Evolutionary conservation across 2,329 filamentous ascomycete species (phyloP).

Genomic region (Neofusicoccum laricinum): DNA sequence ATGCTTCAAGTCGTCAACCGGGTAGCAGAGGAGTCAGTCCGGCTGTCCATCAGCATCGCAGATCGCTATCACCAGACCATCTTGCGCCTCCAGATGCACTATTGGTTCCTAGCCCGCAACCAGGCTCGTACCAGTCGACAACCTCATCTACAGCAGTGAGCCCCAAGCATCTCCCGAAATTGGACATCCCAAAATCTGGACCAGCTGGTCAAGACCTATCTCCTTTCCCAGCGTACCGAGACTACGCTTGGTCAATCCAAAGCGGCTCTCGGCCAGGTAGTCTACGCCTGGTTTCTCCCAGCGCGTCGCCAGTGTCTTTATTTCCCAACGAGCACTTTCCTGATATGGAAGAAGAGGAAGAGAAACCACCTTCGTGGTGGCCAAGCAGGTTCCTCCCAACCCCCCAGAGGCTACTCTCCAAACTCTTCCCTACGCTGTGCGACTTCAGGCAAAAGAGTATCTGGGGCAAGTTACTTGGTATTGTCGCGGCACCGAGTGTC

Average conservation of each 20-base stretch:
- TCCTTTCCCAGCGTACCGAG: conserved; percentile 68
- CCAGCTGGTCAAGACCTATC: conserved; percentile 32
- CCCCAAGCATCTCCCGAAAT: conserved; percentile 37
- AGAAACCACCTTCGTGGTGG: conserved; percentile 68
- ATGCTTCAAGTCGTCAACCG: conserved; percentile 29
- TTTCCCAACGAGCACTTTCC: conserved; percentile 47
- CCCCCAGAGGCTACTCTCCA: conserved; percentile 67
- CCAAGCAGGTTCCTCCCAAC: conserved; percentile 71
- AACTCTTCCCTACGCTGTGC: conserved; percentile 82
- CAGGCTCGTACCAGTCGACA: background rate
- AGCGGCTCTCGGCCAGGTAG: conserved; percentile 51
- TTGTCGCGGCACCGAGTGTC: conserved; percentile 85
- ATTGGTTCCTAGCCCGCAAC: background rate
- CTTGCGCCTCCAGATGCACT: conserved; percentile 40
- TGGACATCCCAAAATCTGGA: conserved; percentile 37
- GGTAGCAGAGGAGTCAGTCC: conserved; percentile 29
- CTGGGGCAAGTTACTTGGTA: conserved; percentile 78
- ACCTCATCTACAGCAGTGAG: conserved; percentile 16
- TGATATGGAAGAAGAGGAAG: conserved; percentile 39
- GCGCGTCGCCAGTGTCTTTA: conserved; percentile 46
- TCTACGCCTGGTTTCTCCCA: conserved; percentile 54
- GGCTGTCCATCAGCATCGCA: conserved; percentile 22
- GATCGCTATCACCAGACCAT: conserved; percentile 25
- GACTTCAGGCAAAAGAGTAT: conserved; percentile 77
- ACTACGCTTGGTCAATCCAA: conserved; percentile 45